phyloP scores from a whole-genome alignment of 179 eudicot genomes.

The Silene vulgaris region DNA sequence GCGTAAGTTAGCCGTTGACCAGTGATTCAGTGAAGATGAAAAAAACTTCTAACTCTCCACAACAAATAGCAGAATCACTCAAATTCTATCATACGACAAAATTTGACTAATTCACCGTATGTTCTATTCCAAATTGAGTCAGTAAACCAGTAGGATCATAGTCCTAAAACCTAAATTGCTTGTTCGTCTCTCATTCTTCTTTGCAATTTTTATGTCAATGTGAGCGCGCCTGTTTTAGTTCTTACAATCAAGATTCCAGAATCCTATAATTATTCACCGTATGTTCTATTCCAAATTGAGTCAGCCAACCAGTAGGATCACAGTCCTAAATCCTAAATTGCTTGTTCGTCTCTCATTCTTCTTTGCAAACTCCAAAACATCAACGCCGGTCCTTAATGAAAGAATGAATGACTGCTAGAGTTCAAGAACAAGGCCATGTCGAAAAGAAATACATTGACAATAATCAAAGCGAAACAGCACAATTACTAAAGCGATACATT shows the following conservation, averaged over 20 bases:
- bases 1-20: background rate
- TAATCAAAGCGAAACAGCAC: too few species aligned
- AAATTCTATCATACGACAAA: background rate
- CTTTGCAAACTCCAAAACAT: too few species aligned
- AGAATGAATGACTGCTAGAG: too few species aligned
- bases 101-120: background rate
- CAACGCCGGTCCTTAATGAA: background rate
- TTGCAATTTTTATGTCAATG: background rate
- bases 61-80: background rate
- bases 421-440: too few species aligned
- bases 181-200: conserved; percentile 2
- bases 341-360: background rate
- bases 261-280: too few species aligned
- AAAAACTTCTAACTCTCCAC: conserved; percentile 2
- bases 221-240: background rate
- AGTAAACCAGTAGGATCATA: background rate
- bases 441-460: too few species aligned
- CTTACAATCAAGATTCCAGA: background rate
- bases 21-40: background rate
- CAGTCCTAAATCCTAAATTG: background rate
- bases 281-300: background rate
- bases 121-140: background rate
- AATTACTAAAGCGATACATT: background rate
- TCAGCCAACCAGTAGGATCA: background rate
- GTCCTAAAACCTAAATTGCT: background rate